Base-by-base conservation (phyloP, 495 filamentous ascomycete genomes). In the Tuber brumale region DNA sequence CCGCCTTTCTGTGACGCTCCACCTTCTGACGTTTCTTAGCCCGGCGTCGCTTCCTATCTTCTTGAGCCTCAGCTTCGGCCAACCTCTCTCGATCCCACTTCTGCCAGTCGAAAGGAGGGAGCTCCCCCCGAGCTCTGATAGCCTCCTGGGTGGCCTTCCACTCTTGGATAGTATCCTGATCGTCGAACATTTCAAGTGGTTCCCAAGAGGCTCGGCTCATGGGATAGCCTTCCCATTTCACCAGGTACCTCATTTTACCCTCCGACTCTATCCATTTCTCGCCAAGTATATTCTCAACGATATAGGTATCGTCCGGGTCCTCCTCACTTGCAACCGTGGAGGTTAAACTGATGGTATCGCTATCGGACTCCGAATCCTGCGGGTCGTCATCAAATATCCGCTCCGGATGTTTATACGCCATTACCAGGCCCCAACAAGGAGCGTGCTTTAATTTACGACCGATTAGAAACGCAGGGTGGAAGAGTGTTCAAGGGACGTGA, bases 141-240 rank as follows among this genome's bases (percentile, higher is more conserved):
- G 73, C 79, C 19, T 73, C 57, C 12, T 73, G 77, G n/a, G 51
- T 66, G 23, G 72, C 73, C 35, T 81, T 81, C 79, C 79, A 81
- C n/a, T 81, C 79, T 71, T 78, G 70, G n/a, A 81, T 75, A 48
- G 83, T 81, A 42, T 86, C 85, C 66, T 83, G 75, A 46, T 85
- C 82, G 35, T 86, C 82, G 51, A 94, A 88, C 70, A 86, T 83
- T 0, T 86, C 82, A n/a, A 81, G 81, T 0, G 90, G 89, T 76
- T 93, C 91, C 92, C 91, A 94, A 4, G 88, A 89, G 72, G 87
- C 85, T 70, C 89, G 81, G 19, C 89, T 76, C 14, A 89, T 70
- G 1, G 85, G 83, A 75, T 92, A 94, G n/a, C 85, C 87, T 39
- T 85, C 85, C 92, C 92, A 94, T 76, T 88, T 86, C 45, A 93